Evolutionary conservation across 2,329 filamentous ascomycete genomes (phyloP), one percentile per base, ranked within the genome.

Genomic region (Pyrenophora teres): DNA sequence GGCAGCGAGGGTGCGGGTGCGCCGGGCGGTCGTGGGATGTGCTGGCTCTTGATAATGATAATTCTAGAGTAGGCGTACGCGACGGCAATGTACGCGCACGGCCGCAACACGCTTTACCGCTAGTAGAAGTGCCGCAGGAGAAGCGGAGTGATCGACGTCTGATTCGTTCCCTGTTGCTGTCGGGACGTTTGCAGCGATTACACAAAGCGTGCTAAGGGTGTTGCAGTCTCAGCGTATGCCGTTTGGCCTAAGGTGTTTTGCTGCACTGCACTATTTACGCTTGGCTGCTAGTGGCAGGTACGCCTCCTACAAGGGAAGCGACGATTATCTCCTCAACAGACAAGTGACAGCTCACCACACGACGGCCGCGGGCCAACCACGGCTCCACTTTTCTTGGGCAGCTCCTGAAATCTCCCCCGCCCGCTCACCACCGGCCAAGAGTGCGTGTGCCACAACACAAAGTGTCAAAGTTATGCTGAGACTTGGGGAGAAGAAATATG

Each of bases 51-150:
- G 49, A 51, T 46, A 50, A 42, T 47, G 49, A 51, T 46, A 50
- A 42, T 51, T 43, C 21, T 25, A 50, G 15, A 44, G 56, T 50
- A 55, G 54, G 49, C 54, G 43, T 55, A 64, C 63, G 61, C 61
- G 61, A 60, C 27, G 27, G 27, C 27, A 46, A 27, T 43, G 41
- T 27, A 40, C 44, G 40, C 49, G 52, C 43, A 49, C 49, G 36
- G 49, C 50, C 39, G 48, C 43, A 35, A 55, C 50, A 48, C 50
- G 50, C 46, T 50, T 50, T 45, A 38, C 46, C 62, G 32, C 49
- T 47, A 52, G 49, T 56, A 54, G 52, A 54, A 56, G 38, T 37
- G 56, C 59, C 55, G 62, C 62, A 65, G 59, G 62, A 57, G 52
- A 41, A 57, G 59, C 56, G 57, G 60, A 50, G 50, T 31, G 48